Evolutionary conservation across 1,284 basidiomycete genomes (phyloP).

Genomic region (Austropuccinia psidii): DNA sequence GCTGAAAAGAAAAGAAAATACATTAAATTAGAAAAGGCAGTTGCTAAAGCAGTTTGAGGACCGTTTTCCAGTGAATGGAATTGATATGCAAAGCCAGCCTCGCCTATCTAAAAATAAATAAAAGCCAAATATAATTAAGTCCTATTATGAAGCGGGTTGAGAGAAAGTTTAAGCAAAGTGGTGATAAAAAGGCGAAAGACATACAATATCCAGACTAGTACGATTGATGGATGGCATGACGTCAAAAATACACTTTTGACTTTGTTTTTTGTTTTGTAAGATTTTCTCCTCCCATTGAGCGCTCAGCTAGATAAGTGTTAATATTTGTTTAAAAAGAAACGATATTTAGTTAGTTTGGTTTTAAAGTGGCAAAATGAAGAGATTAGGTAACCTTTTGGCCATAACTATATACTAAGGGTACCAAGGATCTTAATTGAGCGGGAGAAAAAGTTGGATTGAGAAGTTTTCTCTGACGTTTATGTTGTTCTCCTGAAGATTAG

Average conservation of each 20-base stretch:
- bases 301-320: too few relatives aligned
- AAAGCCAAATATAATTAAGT: background rate
- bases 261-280: conserved; percentile 32
- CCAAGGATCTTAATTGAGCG: conserved; percentile 55
- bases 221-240: conserved; percentile 58
- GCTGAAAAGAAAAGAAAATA: background rate
- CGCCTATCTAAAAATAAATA: background rate
- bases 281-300: background rate
- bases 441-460: conserved; percentile 57
- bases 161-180: background rate
- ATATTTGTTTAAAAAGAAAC: background rate
- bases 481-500: conserved; percentile 42
- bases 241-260: conserved; percentile 51
- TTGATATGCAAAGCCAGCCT: background rate
- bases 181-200: conserved; percentile 52
- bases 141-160: background rate
- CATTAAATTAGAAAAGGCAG: background rate
- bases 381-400: conserved; percentile 52
- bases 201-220: conserved; percentile 64
- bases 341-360: background rate
- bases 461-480: conserved; percentile 40
- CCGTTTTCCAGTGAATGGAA: background rate
- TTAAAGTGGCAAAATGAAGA: conserved; percentile 27
- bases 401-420: conserved; percentile 60
- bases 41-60: background rate